Evolutionary conservation across 1,284 basidiomycete species (phyloP), one percentile per base, ranked within the genome.

Genomic region (Ustilago vetiveriae): DNA sequence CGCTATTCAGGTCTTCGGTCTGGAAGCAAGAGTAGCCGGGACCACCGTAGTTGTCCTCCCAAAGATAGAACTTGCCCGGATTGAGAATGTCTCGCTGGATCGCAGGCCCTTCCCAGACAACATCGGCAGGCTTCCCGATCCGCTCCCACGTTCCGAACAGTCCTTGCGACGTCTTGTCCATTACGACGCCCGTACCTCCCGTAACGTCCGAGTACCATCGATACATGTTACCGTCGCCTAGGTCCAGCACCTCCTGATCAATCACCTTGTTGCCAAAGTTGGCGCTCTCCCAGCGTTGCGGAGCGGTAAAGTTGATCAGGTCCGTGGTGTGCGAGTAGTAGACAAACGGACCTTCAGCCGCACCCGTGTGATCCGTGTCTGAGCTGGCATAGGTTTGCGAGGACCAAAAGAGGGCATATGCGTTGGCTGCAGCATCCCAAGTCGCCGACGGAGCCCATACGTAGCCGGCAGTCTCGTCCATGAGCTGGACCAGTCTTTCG

Each of bases 11-110:
- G 21, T 59, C 49, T 11, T 46, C 44, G 11, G 57, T 59, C 49
- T 59, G 57, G 43, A 46, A 59, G 40, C 57, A 59, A n/a, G 57
- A 59, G 45, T 59, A 59, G 29, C 57, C 57, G 6, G 49, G 35
- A 22, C 57, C 57, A 14, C 57, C 57, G 39, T 59, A 52, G 45
- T 59, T 59, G 44, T 59, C 57, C 36, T 59, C 57, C 57, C 57
- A 59, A 3, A 59, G 35, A 44, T 59, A 59, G 39, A 42, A 53
- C 36, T 59, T 59, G 38, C 39, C 27, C 10, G 57, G 57, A 50
- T 59, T 59, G 30, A 38, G 0, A 27, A 59, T 59, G 57, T 59
- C 57, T 19, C 38, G 44, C 40, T 52, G 57, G 35, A 59, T 59
- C 24, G 57, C 57, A 38, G 57, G 57, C 3, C 57, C 57, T 21